These are phyloP conservation scores for Blepharisma stoltei DNA, from an alignment of 73 alveolate species.

Conservation along the genomic window DNA sequence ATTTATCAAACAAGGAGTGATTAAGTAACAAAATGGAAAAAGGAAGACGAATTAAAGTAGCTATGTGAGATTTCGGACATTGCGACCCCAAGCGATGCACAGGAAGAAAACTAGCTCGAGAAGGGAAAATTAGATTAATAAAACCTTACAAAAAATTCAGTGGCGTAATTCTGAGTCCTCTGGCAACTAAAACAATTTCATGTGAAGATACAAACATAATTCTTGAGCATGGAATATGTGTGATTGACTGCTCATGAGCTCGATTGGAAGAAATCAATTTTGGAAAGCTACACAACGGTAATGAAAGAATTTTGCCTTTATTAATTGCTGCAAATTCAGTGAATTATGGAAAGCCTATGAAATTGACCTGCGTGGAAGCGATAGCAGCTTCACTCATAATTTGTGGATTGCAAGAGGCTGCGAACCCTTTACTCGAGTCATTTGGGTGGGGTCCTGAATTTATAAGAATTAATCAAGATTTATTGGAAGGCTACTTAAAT, in stretches of 20 bases:
- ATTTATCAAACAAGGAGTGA: too few relatives aligned
- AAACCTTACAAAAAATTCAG: slow-evolving; percentile 72
- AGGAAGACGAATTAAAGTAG: slow-evolving; percentile 45
- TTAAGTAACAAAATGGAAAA: too few relatives aligned
- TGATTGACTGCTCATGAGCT: slow-evolving; percentile 97
- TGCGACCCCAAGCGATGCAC: slow-evolving; percentile 97
- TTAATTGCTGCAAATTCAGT: slow-evolving; percentile 96
- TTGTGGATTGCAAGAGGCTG: slow-evolving; percentile 84
- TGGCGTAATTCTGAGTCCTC: slow-evolving; percentile 92
- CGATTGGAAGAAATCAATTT: slow-evolving; percentile 72
- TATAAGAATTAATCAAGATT: slow-evolving; percentile 81
- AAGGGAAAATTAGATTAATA: slow-evolving; percentile 63
- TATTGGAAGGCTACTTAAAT: slow-evolving; percentile 60
- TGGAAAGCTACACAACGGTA: slow-evolving; percentile 69
- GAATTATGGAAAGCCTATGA: slow-evolving; percentile 89
- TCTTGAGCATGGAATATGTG: slow-evolving; percentile 87
- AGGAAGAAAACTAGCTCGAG: slow-evolving; percentile 89
- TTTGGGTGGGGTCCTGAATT: slow-evolving; percentile 95
- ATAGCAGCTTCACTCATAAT: slow-evolving; percentile 88
- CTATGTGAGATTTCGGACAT: slow-evolving; percentile 93
- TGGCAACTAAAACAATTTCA: slow-evolving; percentile 78
- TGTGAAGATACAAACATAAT: slow-evolving; percentile 85
- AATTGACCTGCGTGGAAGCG: slow-evolving; percentile 96
- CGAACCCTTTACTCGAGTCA: slow-evolving; percentile 76
- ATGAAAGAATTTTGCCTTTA: slow-evolving; percentile 88